phyloP scores from a whole-genome alignment of 2,329 filamentous ascomycete species.

The Ceratocystiopsis minuta region DNA sequence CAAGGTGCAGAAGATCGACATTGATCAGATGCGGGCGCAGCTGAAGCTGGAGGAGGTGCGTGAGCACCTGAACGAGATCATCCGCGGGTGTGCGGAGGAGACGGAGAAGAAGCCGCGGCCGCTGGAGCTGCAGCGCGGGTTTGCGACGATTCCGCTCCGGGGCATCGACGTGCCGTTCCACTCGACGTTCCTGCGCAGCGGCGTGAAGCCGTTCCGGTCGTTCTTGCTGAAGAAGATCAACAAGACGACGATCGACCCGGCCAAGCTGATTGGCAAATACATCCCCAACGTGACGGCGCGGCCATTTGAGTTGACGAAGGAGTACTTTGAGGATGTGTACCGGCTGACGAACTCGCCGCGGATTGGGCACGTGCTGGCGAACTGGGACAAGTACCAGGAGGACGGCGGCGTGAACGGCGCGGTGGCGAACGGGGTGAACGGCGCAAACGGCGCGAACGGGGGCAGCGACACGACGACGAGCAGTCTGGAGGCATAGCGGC shows the following conservation, averaged over 20 bases:
- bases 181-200: constrained; percentile 91
- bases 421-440: constrained; percentile 18
- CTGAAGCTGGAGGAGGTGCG: constrained; percentile 82
- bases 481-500: constrained; percentile 2
- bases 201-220: constrained; percentile 95
- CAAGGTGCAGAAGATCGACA: constrained; percentile 94
- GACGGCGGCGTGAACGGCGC: constrained; percentile 19
- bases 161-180: constrained; percentile 99
- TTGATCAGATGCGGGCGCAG: constrained; percentile 76
- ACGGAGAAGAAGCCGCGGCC: constrained; percentile 80
- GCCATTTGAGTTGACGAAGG: constrained; percentile 89
- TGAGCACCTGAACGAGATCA: constrained; percentile 75
- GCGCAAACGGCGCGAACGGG: constrained; percentile 6
- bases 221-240: constrained; percentile 99
- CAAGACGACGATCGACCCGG: constrained; percentile 94
- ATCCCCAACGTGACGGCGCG: constrained; percentile 96
- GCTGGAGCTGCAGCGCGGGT: constrained; percentile 79
- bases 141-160: constrained; percentile 88
- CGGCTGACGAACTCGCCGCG: constrained; percentile 68
- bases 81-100: constrained; percentile 69
- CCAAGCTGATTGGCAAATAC: constrained; percentile 94
- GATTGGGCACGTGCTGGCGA: constrained; percentile 66
- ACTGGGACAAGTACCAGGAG: constrained; percentile 61
- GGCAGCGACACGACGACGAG: constrained; percentile 1
- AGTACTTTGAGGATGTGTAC: constrained; percentile 99